phyloP scores from a whole-genome alignment of 768 basidiomycete genomes.

The Macrolepiota albuminosa region DNA sequence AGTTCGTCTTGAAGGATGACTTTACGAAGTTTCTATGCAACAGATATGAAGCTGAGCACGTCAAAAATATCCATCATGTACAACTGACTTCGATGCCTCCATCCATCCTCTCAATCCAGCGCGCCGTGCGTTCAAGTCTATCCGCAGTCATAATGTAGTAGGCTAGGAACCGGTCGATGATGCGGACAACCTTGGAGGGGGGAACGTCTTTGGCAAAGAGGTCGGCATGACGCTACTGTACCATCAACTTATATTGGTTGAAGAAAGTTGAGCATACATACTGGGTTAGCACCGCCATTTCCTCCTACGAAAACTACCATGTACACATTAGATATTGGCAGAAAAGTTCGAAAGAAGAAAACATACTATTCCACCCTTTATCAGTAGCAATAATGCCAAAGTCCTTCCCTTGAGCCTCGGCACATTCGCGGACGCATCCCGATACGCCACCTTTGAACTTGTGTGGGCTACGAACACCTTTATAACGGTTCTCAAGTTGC shows the following conservation, averaged over 20 bases:
- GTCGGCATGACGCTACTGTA: slow-evolving; percentile 44
- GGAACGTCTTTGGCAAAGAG: slow-evolving; percentile 67
- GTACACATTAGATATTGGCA: neutral
- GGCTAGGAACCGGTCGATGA: slow-evolving; percentile 62
- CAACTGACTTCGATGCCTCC: slow-evolving; percentile 34
- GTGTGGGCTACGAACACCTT: slow-evolving; percentile 64
- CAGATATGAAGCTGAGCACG: neutral
- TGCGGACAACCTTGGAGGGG: slow-evolving; percentile 38
- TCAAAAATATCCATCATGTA: slow-evolving; percentile 18
- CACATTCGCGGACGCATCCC: slow-evolving; percentile 73
- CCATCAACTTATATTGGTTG: neutral
- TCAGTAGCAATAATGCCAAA: slow-evolving; percentile 75
- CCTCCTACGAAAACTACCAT: slow-evolving; percentile 54
- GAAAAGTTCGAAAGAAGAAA: neutral
- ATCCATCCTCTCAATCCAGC: slow-evolving; percentile 66
- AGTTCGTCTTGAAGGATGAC: slow-evolving; percentile 68
- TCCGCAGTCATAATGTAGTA: slow-evolving; percentile 74
- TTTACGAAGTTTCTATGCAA: slow-evolving; percentile 46
- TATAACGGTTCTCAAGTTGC: slow-evolving; percentile 67
- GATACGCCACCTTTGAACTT: slow-evolving; percentile 76
- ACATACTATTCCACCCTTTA: slow-evolving; percentile 64
- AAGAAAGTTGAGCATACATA: neutral
- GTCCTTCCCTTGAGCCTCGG: slow-evolving; percentile 68
- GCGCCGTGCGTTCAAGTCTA: slow-evolving; percentile 62
- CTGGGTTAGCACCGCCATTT: slow-evolving; percentile 59